Conservation (phyloP, 305 asterid genomes). For the Fraxinus latifolia region DNA sequence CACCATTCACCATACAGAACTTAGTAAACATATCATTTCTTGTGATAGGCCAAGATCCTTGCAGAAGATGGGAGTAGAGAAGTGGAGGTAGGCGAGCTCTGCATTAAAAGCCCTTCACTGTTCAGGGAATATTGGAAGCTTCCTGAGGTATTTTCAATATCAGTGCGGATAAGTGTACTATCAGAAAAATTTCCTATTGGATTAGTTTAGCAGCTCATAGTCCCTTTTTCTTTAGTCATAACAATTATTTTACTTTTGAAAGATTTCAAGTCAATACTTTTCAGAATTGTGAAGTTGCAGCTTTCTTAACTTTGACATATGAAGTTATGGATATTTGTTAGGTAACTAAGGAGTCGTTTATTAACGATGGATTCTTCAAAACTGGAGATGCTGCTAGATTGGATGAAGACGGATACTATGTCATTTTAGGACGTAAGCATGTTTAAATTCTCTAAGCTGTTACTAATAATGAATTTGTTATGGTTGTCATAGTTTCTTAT, state of each 20-base stretch:
- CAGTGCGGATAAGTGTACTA: neutral
- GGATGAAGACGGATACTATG: conserved; percentile 86
- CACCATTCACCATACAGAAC: conserved; percentile 1
- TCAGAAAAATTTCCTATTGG: neutral
- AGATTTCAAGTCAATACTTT: neutral
- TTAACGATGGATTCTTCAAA: conserved; percentile 81
- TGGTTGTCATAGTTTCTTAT: neutral
- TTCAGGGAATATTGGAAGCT: conserved; percentile 94
- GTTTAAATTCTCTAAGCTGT: neutral
- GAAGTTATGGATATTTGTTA: conserved; percentile 25
- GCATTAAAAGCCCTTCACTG: conserved; percentile 86
- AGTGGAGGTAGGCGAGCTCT: conserved; percentile 74
- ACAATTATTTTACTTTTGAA: neutral
- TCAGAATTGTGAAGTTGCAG: neutral
- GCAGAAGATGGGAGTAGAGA: conserved; percentile 56
- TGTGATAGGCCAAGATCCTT: conserved; percentile 73
- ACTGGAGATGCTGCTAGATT: conserved; percentile 93
- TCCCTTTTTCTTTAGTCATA: neutral
- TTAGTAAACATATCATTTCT: conserved; percentile 20
- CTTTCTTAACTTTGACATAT: neutral
- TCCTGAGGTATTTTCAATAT: conserved; percentile 57
- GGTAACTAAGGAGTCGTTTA: conserved; percentile 85
- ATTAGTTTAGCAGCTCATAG: neutral
- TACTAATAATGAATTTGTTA: neutral
- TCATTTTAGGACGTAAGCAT: conserved; percentile 93